Conservation (phyloP, 345 rosid genomes). For the Odontarrhena argentea region DNA sequence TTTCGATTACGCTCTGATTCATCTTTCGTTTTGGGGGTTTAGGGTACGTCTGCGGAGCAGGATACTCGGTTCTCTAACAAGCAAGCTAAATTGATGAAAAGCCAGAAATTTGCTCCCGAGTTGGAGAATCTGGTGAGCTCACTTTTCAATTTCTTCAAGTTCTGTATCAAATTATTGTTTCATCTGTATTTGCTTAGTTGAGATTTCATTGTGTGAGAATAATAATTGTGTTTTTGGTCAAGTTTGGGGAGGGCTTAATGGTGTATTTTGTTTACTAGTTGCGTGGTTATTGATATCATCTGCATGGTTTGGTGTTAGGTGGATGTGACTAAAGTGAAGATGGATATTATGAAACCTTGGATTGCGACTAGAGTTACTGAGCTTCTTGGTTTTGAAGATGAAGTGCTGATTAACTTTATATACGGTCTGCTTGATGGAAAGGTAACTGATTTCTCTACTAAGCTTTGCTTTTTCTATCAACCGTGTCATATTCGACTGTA, state of each 20-base stretch:
- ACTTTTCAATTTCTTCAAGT: neutral
- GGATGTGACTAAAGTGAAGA: slow-evolving; percentile 86
- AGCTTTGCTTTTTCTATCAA: neutral
- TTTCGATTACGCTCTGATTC: slow-evolving; percentile 5
- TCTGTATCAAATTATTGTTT: neutral
- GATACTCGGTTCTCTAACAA: slow-evolving; percentile 99
- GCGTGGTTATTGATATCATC: neutral
- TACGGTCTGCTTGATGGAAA: slow-evolving; percentile 90
- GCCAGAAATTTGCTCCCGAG: slow-evolving; percentile 90
- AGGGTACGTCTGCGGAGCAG: slow-evolving; percentile 99
- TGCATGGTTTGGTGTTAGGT: slow-evolving; percentile 52
- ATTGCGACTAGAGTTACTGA: slow-evolving; percentile 89
- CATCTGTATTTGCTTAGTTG: neutral
- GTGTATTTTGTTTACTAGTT: neutral
- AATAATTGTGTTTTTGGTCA: too few relatives aligned
- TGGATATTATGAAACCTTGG: slow-evolving; percentile 96
- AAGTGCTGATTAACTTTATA: slow-evolving; percentile 94
- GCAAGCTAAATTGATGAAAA: slow-evolving; percentile 89
- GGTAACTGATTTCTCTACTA: slow-evolving; percentile 44
- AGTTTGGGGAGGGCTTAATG: neutral
- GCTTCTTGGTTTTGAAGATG: slow-evolving; percentile 96
- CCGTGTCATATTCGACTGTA: neutral
- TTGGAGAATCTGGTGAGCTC: slow-evolving; percentile 78
- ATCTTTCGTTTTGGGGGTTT: neutral
- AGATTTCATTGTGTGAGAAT: neutral